Evolutionary conservation across 805 yeast species (phyloP).

Genomic region (Pichia thaimueangensis): DNA sequence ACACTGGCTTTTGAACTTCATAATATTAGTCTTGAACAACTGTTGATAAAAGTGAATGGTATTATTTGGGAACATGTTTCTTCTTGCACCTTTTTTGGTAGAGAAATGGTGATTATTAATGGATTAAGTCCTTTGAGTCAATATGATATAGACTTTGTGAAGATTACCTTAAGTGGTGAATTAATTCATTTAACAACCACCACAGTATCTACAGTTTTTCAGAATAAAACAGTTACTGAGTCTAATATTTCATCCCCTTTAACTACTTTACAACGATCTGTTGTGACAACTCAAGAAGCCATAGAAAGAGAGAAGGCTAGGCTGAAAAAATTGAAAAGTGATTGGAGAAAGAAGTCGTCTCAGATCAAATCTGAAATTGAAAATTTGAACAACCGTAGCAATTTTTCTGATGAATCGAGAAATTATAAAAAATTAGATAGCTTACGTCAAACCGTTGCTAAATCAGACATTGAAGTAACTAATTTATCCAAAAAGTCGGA

Average conservation of each 20-base stretch:
- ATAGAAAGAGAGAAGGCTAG: constrained; percentile 51
- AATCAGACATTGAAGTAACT: constrained; percentile 32
- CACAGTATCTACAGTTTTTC: constrained; percentile 31
- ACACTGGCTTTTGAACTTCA: constrained; percentile 45
- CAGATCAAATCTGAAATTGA: constrained; percentile 54
- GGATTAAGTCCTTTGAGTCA: constrained; percentile 62
- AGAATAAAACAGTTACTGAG: constrained; percentile 28
- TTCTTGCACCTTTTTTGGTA: constrained; percentile 40
- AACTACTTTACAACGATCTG: constrained; percentile 57
- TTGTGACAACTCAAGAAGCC: constrained; percentile 56
- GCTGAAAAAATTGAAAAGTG: constrained; percentile 51
- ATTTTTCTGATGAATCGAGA: constrained; percentile 52
- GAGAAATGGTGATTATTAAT: constrained; percentile 50
- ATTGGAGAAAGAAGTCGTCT: constrained; percentile 47
- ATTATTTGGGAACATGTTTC: constrained; percentile 64
- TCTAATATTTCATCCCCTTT: constrained; percentile 44
- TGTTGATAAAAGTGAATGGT: constrained; percentile 53
- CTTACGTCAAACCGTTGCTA: constrained; percentile 40
- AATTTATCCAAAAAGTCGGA: constrained; percentile 32
- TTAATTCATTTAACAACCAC: constrained; percentile 26
- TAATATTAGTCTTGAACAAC: constrained; percentile 36
- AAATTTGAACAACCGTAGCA: constrained; percentile 37
- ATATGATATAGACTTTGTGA: constrained; percentile 48
- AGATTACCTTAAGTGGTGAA: constrained; percentile 28
- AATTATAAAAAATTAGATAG: constrained; percentile 46